Evolutionary conservation across 78 protist genomes (phyloP), one percentile per base, ranked within the genome.

Genomic region (Blattamonas nauphoetae): DNA sequence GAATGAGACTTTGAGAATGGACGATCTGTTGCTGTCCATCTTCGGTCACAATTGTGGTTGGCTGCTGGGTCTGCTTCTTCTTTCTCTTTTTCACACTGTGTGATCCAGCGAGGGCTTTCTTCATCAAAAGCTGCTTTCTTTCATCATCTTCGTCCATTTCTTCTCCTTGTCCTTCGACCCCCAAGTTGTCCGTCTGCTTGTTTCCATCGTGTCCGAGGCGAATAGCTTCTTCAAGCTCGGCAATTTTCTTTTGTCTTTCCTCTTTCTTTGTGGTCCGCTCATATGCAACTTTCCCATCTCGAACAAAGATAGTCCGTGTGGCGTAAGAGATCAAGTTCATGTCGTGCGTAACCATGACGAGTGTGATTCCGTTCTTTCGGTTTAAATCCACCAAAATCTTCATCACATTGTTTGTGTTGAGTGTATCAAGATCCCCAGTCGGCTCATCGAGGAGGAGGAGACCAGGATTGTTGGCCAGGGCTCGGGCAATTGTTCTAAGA

Each of bases 291-390:
- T 94, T 93, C 35, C 98, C 98, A 71, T 96, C 98, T 36, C 96
- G 77, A 93, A 96, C 90, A 91, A 93, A 93, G n/a, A 96, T 84
- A 71, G 95, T 94, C 45, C 97, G 42, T 21, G 93, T 84, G 2
- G 97, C 95, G 78, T 87, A 93, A 85, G 84, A 43, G 81, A 93
- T 96, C 84, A 96, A 85, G n/a, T 89, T 45, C n/a, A 92, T 92
- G 84, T 96, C 98, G 90, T 96, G 98, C n/a, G 98, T 96, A 5
- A 87, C 89, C 97, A 96, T 95, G n/a, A 96, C 90, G 87, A 91
- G 45, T 32, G 98, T 96, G 55, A 96, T 92, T 45, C 92, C 94
- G n/a, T n/a, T n/a, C 44, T 71, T 55, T 45, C 41, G 44, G 85
- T 96, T 95, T 45, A 96, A 90, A 85, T 88, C 88, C 43, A 93